Evolutionary conservation across 1,284 basidiomycete species (phyloP).

Genomic region (Cutaneotrichosporon sp.): DNA sequence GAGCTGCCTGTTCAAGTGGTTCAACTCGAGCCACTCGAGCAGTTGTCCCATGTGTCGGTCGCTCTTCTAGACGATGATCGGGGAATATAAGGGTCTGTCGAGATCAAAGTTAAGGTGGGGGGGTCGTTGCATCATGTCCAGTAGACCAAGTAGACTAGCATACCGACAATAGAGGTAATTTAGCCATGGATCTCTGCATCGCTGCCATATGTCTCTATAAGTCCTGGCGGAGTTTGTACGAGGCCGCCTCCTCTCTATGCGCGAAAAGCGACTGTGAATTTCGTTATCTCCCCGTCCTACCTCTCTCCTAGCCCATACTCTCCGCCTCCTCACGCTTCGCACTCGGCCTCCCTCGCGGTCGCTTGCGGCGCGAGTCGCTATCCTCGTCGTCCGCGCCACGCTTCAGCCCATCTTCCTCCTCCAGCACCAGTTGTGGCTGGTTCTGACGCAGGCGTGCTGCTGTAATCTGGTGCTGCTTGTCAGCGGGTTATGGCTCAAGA

Average conservation of each 20-base stretch:
- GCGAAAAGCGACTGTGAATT: no score
- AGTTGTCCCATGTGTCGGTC: constrained; percentile 84
- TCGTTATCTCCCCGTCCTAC: not conserved
- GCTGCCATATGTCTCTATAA: no score
- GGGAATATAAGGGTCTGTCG: no score
- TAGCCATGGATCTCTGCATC: not conserved
- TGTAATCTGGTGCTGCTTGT: constrained; percentile 25
- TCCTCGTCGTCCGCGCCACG: constrained; percentile 19
- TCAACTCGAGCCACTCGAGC: constrained; percentile 74
- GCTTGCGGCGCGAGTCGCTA: constrained; percentile 17
- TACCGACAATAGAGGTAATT: not conserved
- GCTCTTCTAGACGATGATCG: no score
- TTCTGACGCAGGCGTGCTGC: constrained; percentile 23
- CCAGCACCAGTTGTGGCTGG: constrained; percentile 5
- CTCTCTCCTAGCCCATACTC: not conserved
- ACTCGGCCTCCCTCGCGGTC: constrained; percentile 2
- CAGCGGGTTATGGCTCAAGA: not conserved
- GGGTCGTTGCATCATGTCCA: no score
- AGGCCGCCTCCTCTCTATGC: no score
- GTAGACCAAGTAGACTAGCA: not conserved
- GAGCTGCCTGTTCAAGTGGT: constrained; percentile 93
- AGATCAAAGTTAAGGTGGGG: no score
- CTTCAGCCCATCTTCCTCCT: constrained; percentile 22
- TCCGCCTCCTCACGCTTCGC: not conserved
- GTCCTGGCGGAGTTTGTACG: no score